These are phyloP conservation scores for Bruguiera sexangula DNA, from an alignment of 345 rosid genomes.

Conservation along the genomic window DNA sequence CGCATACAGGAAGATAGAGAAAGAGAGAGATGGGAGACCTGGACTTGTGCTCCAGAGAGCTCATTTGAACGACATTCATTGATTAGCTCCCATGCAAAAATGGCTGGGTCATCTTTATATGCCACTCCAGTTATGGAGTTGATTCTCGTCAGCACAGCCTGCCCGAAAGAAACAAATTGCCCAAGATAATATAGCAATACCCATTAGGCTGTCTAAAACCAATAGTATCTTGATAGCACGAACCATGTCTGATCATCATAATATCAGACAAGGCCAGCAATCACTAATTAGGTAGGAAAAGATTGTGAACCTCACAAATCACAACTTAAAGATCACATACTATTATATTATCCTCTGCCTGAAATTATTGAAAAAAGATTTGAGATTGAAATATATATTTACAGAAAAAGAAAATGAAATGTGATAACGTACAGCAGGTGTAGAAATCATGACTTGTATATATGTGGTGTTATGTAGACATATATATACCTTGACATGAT, in stretches of 20 bases:
- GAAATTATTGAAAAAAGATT: too few species aligned
- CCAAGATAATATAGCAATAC: too few species aligned
- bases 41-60: constrained; percentile 46
- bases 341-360: too few species aligned
- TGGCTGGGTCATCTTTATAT: constrained; percentile 71
- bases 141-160: constrained; percentile 64
- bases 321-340: too few species aligned
- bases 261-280: too few species aligned
- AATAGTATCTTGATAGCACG: too few species aligned
- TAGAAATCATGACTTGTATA: too few species aligned
- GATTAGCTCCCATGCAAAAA: constrained; percentile 92
- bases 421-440: background rate
- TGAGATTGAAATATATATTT: too few species aligned
- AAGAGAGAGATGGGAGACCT: constrained; percentile 33
- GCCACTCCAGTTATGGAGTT: constrained; percentile 62
- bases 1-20: too few species aligned
- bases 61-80: constrained; percentile 66
- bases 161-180: constrained; percentile 11
- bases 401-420: background rate
- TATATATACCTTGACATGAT: constrained; percentile 54
- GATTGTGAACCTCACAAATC: too few species aligned
- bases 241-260: background rate
- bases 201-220: background rate
- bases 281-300: background rate
- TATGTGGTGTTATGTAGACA: background rate